phyloP scores from a whole-genome alignment of 352 stramenopile species.

The Phytophthora colocasiae region DNA sequence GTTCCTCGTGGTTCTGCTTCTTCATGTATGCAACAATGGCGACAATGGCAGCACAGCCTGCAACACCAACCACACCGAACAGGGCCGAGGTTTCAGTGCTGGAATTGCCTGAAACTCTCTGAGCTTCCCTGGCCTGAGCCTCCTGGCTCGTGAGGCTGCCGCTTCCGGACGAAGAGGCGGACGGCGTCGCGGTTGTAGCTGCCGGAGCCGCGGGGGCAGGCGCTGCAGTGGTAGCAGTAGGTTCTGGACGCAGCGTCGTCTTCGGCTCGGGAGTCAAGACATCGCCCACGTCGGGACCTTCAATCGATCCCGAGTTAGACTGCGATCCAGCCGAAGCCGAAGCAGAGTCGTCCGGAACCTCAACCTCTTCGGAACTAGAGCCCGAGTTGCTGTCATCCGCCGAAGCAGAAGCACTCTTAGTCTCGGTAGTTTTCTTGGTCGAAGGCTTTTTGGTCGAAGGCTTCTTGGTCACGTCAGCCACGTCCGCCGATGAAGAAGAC shows the following conservation, averaged over 20 bases:
- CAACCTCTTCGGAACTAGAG: constrained; percentile 25
- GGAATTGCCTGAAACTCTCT: constrained; percentile 36
- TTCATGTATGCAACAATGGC: constrained; percentile 68
- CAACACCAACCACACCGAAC: constrained; percentile 20
- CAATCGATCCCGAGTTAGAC: constrained; percentile 32
- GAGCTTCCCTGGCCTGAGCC: constrained; percentile 53
- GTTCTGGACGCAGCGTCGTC: constrained; percentile 29
- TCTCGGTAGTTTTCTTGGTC: constrained; percentile 26
- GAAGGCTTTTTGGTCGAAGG: constrained; percentile 37
- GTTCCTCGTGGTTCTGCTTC: constrained; percentile 38
- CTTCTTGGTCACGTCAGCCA: constrained; percentile 28
- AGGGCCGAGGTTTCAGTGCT: constrained; percentile 17
- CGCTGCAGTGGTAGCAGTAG: constrained; percentile 15
- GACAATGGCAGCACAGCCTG: constrained; percentile 52
- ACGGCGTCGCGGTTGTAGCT: constrained; percentile 8
- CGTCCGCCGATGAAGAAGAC: constrained; percentile 20
- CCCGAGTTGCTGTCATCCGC: constrained; percentile 21
- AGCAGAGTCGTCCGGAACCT: constrained; percentile 5
- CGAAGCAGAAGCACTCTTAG: constrained; percentile 10
- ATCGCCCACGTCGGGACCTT: constrained; percentile 48
- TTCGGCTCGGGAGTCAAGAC: constrained; percentile 21
- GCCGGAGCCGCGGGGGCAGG: constrained; percentile 16
- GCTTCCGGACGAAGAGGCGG: constrained; percentile 26
- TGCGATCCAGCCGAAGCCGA: constrained; percentile 7
- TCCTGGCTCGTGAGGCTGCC: constrained; percentile 45